phyloP scores from a whole-genome alignment of 495 filamentous ascomycete species.

The Hypomontagnella monticulosa region DNA sequence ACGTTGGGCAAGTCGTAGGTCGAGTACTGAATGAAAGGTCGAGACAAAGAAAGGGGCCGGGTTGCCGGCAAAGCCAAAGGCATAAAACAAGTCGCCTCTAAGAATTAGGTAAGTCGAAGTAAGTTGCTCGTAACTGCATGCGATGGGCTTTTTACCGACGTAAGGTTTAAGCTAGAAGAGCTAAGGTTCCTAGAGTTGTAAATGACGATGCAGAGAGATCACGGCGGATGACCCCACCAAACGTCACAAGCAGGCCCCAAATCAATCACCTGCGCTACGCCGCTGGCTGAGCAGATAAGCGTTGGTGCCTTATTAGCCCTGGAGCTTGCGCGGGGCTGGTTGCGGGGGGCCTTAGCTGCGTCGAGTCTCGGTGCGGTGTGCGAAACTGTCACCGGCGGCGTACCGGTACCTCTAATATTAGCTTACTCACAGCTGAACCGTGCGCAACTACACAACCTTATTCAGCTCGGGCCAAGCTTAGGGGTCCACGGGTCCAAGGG shows the following conservation, averaged over 20 bases:
- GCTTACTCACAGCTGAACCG: constrained; percentile 21
- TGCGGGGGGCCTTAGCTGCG: constrained; percentile 9
- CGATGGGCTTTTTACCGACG: constrained; percentile 5
- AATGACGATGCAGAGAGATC: constrained; percentile 37
- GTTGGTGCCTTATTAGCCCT: constrained; percentile 41
- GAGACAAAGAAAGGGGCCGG: constrained; percentile 22
- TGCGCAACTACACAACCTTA: constrained; percentile 17
- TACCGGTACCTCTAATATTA: constrained; percentile 9
- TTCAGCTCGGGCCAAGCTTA: background rate
- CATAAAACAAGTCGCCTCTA: too few species aligned
- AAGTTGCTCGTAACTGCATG: constrained; percentile 5
- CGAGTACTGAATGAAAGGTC: background rate
- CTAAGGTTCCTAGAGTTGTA: background rate
- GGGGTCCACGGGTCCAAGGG: background rate
- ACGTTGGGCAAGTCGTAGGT: background rate
- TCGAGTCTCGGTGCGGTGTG: constrained; percentile 22
- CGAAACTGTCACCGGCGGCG: constrained; percentile 2
- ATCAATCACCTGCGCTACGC: constrained; percentile 27
- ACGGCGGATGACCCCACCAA: constrained; percentile 39
- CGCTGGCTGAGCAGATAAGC: constrained; percentile 14
- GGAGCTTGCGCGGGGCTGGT: constrained; percentile 36
- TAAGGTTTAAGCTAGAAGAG: constrained; percentile 25
- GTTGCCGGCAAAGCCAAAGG: constrained; percentile 18
- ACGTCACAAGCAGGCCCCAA: constrained; percentile 37
- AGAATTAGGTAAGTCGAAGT: background rate